Base-by-base conservation (phyloP, 1,139 yeast genomes). In the Geotrichum europaeum region DNA sequence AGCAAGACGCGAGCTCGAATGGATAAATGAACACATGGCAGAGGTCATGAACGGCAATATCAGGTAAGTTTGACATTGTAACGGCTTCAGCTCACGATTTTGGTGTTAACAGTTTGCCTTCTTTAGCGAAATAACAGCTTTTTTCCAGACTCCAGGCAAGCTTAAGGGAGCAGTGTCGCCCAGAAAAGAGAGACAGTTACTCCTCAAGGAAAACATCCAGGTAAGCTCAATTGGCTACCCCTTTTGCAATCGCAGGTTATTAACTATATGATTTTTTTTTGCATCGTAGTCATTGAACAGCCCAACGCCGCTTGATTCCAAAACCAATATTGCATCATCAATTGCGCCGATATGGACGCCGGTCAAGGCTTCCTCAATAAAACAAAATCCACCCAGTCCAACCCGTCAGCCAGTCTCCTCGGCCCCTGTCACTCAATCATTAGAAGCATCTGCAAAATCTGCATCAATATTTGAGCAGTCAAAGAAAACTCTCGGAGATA, bases 1-100 rank as follows among this genome's bases (percentile, higher is more conserved):
- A 1, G 75, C 77, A 2, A 70, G 76, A 12, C 63, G 75, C 18
- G 79, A 77, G 59, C 61, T 77, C 47, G 73, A 76, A 45, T 77
- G 79, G 79, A 64, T 77, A 25, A 73, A 76, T 55, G 78, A 56
- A 40, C 60, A 57, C 36, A 43, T 69, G 66, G 53, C 62, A 12
- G 69, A 73, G 40, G 63, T 73, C 1, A 49, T 71, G 43, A 65
- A 62, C 43, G 65, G 68, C 5, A 63, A 62, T 9, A 67, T 65
- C 32, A 64, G 64, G 73, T 70, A 60, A 59, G 73, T 70, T 6
- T 49, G 5, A 7, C 43, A 13, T 32, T 24, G 4, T 4, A 12
- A n/a, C 18, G 43, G 6, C 36, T 15, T 7, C 36, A 10, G 4
- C 15, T 6, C 4, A 10, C 28, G 15, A 5, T 30, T 34, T 45